Conservation (phyloP, 345 rosid species). For the Dovyalis caffra region DNA sequence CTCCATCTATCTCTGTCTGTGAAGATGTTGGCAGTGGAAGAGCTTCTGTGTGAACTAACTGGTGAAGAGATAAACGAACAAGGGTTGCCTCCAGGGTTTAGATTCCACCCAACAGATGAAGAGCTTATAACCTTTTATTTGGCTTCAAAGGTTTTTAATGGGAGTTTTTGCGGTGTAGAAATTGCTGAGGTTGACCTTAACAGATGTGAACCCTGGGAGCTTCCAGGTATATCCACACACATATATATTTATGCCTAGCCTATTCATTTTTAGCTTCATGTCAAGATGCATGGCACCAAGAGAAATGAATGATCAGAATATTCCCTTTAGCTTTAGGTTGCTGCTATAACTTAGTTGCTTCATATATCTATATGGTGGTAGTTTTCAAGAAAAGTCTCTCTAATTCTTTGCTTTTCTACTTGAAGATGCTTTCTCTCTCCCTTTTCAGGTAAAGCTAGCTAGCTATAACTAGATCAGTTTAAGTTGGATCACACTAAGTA, state of each 20-base stretch:
- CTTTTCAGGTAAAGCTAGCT: not conserved
- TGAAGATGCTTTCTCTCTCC: not conserved
- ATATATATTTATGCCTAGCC: not conserved
- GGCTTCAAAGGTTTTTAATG: conserved; percentile 81
- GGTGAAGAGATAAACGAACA: conserved; percentile 64
- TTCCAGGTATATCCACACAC: conserved; percentile 56
- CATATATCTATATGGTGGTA: not conserved
- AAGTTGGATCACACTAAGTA: not conserved
- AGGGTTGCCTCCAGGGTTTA: conserved; percentile 92
- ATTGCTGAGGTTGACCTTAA: conserved; percentile 92
- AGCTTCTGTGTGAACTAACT: conserved; percentile 55
- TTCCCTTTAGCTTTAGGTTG: not conserved
- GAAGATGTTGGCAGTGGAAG: conserved; percentile 55
- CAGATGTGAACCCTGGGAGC: conserved; percentile 98
- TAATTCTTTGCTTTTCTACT: conserved; percentile 1
- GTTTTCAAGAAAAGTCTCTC: too few relatives aligned
- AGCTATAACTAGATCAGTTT: not conserved
- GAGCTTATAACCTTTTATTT: conserved; percentile 88
- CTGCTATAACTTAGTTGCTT: not conserved
- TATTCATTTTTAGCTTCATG: not conserved
- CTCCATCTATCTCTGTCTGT: not conserved
- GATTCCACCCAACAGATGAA: conserved; percentile 97
- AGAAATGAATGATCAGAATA: not conserved
- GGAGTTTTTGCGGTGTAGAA: conserved; percentile 63
- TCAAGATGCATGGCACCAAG: not conserved